These are phyloP conservation scores for Solanum arcanum DNA, from an alignment of 257 asterid species.

Conservation along the genomic window DNA sequence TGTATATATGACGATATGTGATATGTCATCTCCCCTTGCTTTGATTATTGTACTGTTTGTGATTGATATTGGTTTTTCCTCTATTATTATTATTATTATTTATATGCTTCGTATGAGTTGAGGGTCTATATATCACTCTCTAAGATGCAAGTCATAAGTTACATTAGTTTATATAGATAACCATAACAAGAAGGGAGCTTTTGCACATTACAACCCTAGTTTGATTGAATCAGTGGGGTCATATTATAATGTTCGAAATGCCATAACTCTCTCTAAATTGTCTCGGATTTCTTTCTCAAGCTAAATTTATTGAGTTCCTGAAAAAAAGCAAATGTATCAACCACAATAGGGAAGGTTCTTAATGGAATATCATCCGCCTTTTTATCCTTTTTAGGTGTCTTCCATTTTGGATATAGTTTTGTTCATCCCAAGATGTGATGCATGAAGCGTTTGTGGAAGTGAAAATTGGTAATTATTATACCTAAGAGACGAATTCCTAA, in stretches of 20 bases:
- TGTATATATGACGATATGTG: neutral
- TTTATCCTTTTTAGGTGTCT: neutral
- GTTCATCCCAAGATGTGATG: neutral
- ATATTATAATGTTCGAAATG: no score
- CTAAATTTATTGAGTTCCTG: neutral
- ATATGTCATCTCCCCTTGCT: neutral
- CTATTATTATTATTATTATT: neutral
- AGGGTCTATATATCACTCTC: neutral
- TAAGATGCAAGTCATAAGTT: no score
- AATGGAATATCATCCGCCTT: neutral
- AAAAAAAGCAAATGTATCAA: neutral
- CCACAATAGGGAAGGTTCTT: neutral
- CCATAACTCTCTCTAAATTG: no score
- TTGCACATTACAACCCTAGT: no score
- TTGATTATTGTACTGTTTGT: neutral
- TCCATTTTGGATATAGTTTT: neutral
- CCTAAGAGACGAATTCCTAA: neutral
- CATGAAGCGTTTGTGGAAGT: neutral
- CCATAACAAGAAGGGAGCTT: no score
- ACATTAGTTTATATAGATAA: no score
- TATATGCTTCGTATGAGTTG: neutral
- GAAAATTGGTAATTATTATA: neutral
- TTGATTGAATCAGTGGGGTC: no score
- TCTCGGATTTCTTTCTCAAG: no score
- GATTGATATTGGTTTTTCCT: neutral